Percentiles rank a stretch among this genome's conserved stretches.
Conservation (phyloP, 306 rosid species). For the Fragaria iinumae region DNA sequence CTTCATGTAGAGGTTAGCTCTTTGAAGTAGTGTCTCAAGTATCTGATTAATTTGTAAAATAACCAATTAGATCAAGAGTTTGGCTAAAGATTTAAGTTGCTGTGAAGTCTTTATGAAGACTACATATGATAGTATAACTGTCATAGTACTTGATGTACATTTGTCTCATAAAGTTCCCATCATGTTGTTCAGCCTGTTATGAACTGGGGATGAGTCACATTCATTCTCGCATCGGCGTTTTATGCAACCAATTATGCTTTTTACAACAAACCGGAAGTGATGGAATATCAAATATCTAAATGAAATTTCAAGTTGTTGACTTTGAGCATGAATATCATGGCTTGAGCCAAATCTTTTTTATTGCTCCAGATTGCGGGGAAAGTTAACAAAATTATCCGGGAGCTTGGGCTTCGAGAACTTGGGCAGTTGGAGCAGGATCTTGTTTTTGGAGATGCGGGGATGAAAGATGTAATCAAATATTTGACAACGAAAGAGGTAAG, state of each 20-base stretch:
- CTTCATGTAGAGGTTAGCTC: constrained; percentile 91
- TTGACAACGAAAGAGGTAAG: constrained; percentile 63
- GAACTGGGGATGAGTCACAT: background rate
- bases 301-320: constrained; percentile 16
- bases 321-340: constrained; percentile 9
- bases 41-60: background rate
- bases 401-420: constrained; percentile 69
- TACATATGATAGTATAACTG: background rate
- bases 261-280: background rate
- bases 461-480: constrained; percentile 83
- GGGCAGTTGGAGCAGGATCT: constrained; percentile 92
- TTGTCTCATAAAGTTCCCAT: background rate
- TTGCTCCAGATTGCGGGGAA: constrained; percentile 80
- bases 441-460: constrained; percentile 94
- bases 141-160: background rate
- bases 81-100: background rate
- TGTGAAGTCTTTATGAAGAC: background rate
- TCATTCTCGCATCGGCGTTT: background rate
- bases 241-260: background rate
- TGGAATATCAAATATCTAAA: background rate
- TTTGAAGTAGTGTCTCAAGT: constrained; percentile 9
- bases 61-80: background rate
- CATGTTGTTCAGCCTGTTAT: background rate
- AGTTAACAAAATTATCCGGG: constrained; percentile 69
- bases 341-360: constrained; percentile 24